These are phyloP conservation scores for Syzygium grande DNA, from an alignment of 345 rosid genomes.

Conservation along the genomic window DNA sequence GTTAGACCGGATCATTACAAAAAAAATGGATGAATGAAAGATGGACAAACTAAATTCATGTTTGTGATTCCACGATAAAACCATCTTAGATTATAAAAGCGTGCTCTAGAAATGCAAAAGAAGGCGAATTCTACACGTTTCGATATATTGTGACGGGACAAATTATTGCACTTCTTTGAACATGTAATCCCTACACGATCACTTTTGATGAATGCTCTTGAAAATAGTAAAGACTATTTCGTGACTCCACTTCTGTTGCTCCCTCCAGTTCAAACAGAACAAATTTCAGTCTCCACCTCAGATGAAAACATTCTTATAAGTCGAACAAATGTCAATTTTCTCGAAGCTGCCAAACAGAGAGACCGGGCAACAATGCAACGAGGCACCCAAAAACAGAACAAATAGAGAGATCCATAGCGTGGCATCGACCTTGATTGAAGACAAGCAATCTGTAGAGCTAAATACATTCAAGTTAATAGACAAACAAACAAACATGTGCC, in stretches of 20 bases:
- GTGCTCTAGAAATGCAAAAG: background rate
- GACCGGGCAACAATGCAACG: background rate
- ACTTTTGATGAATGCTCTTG: background rate
- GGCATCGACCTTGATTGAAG: background rate
- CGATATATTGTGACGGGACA: background rate
- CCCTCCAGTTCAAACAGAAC: background rate
- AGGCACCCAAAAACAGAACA: background rate
- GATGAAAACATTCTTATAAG: background rate
- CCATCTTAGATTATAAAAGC: background rate
- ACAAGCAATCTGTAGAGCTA: background rate
- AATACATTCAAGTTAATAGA: background rate
- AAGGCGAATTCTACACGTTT: background rate
- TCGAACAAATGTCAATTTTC: background rate
- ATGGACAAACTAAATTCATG: background rate
- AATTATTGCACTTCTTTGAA: background rate
- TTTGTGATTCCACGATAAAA: background rate
- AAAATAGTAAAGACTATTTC: background rate
- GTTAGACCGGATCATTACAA: no score
- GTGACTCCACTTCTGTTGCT: background rate
- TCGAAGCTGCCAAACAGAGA: background rate
- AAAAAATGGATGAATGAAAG: background rate
- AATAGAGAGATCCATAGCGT: background rate
- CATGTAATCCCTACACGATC: background rate
- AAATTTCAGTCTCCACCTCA: background rate
- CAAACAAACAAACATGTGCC: background rate